Percentiles rank a stretch among this genome's conserved stretches.
phyloP scores from a whole-genome alignment of 2,329 filamentous ascomycete species.

The Calonectria crousiana region DNA sequence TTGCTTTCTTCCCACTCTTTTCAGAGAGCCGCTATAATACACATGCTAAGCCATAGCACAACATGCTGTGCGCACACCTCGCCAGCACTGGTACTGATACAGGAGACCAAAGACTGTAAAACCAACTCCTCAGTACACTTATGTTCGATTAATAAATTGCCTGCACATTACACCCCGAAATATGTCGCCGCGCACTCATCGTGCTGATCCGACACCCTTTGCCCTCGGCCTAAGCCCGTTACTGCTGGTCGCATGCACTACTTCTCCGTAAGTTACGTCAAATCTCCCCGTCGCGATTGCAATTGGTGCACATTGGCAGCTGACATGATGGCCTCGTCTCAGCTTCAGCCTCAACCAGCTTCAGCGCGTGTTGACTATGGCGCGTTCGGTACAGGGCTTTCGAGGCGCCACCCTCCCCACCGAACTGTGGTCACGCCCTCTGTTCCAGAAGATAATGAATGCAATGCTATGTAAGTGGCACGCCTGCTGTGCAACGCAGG shows the following conservation, averaged over 20 bases:
- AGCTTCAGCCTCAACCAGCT: slow-evolving; percentile 28
- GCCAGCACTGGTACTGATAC: slow-evolving; percentile 30
- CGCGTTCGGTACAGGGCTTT: not conserved
- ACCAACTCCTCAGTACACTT: not conserved
- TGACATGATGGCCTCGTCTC: slow-evolving; percentile 11
- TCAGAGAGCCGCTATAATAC: not conserved
- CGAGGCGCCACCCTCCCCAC: not conserved
- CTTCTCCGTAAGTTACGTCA: not conserved
- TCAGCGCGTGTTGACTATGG: slow-evolving; percentile 18
- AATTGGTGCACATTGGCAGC: slow-evolving; percentile 13
- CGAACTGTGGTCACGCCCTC: not conserved
- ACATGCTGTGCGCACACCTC: not conserved
- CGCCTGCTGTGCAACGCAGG: not conserved
- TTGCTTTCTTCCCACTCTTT: not conserved
- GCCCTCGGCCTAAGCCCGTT: not conserved
- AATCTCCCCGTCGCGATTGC: not conserved
- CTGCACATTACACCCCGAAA: not conserved
- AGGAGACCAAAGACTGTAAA: slow-evolving; percentile 36
- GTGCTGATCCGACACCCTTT: not conserved
- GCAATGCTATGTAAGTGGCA: not conserved
- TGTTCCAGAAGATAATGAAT: not conserved
- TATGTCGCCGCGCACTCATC: not conserved
- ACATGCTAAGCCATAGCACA: not conserved
- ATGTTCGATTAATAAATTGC: not conserved
- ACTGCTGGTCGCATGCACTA: not conserved